Percentiles rank a stretch among this genome's conserved stretches.
Conservation (phyloP, 1,284 basidiomycete genomes). For the Rhodotorula sp. region DNA sequence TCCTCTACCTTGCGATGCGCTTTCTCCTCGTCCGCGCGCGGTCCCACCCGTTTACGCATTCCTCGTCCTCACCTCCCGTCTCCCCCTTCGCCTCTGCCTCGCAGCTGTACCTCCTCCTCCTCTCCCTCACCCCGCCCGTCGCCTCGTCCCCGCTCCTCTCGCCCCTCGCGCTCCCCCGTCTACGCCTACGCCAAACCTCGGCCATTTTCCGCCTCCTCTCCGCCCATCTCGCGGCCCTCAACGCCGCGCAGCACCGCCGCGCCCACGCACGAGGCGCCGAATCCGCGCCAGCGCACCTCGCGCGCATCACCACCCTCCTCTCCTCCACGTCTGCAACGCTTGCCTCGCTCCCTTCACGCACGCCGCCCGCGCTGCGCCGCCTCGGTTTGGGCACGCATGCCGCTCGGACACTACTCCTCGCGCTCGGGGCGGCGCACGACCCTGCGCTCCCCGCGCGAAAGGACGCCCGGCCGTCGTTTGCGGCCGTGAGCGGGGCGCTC, state of each 20-base stretch:
- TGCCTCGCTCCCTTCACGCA: neutral
- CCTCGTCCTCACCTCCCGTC: neutral
- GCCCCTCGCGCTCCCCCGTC: neutral
- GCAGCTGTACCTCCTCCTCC: conserved; percentile 28
- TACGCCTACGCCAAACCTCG: conserved; percentile 25
- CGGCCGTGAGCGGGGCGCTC: neutral
- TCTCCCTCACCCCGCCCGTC: neutral
- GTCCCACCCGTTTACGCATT: neutral
- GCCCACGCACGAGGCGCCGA: neutral
- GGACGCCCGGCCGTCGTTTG: neutral
- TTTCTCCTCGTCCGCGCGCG: conserved; percentile 33
- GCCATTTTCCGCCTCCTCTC: conserved; percentile 23
- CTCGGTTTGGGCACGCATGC: neutral
- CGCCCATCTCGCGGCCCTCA: conserved; percentile 7
- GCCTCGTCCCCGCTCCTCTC: neutral
- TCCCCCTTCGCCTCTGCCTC: conserved; percentile 20
- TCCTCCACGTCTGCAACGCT: neutral
- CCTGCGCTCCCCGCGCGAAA: neutral
- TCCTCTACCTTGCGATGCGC: conserved; percentile 33
- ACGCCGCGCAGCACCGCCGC: neutral
- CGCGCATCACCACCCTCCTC: neutral
- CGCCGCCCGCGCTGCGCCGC: neutral
- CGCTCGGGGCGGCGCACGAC: neutral
- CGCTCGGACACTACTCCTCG: neutral
- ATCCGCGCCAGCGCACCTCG: neutral